These are phyloP conservation scores for Groenewaldozyma auringiensis DNA, from an alignment of 1,139 yeast species.

Conservation along the genomic window DNA sequence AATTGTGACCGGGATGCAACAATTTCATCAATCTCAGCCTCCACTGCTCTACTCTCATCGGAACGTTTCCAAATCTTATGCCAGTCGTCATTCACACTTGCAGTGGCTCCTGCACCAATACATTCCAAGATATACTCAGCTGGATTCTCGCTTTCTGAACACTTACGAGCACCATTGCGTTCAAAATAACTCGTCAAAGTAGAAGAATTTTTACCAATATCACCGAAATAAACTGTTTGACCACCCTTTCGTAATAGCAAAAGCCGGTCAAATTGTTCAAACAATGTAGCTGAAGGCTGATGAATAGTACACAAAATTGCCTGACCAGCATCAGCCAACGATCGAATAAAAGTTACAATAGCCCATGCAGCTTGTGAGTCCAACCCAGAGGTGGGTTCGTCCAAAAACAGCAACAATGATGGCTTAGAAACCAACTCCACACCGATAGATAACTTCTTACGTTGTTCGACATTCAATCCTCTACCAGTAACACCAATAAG, in stretches of 20 bases:
- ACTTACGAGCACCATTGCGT: constrained; percentile 42
- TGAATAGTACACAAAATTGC: constrained; percentile 51
- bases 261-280: constrained; percentile 46
- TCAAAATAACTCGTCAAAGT: constrained; percentile 51
- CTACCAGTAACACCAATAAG: constrained; percentile 49
- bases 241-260: constrained; percentile 49
- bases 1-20: constrained; percentile 24
- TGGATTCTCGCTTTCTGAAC: constrained; percentile 48
- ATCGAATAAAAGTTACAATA: constrained; percentile 43
- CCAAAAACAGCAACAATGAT: constrained; percentile 43
- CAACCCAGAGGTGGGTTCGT: constrained; percentile 54
- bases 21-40: constrained; percentile 34
- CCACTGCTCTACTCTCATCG: constrained; percentile 33
- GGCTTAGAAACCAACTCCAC: constrained; percentile 54
- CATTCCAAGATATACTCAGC: constrained; percentile 60
- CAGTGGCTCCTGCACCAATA: constrained; percentile 66
- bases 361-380: constrained; percentile 57
- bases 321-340: constrained; percentile 48
- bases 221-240: constrained; percentile 60
- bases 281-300: constrained; percentile 51
- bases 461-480: constrained; percentile 59
- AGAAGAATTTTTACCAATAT: constrained; percentile 48
- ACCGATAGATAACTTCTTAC: constrained; percentile 60
- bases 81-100: constrained; percentile 39
- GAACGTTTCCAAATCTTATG: constrained; percentile 37